phyloP scores from a whole-genome alignment of 805 yeast species.

The Ogataea minuta region DNA sequence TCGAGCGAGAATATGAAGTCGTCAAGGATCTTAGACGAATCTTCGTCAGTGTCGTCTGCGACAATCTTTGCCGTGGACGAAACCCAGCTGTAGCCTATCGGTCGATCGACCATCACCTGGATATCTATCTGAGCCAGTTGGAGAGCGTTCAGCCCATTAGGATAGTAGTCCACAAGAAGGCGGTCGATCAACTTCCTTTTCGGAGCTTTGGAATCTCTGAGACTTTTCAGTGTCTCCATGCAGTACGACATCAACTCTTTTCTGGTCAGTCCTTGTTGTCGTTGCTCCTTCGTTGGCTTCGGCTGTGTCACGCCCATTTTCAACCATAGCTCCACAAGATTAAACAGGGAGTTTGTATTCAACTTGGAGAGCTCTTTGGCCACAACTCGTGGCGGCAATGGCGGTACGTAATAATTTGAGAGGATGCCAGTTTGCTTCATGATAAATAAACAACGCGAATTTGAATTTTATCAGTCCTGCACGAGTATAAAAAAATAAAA shows the following conservation, averaged over 20 bases:
- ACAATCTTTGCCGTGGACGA: slow-evolving; percentile 44
- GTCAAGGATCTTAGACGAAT: slow-evolving; percentile 23
- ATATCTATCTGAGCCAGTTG: slow-evolving; percentile 74
- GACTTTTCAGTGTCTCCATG: slow-evolving; percentile 10
- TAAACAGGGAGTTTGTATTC: slow-evolving; percentile 30
- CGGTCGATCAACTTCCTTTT: slow-evolving; percentile 41
- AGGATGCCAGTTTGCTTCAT: slow-evolving; percentile 30
- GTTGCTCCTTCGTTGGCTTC: slow-evolving; percentile 20
- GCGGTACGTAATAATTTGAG: slow-evolving; percentile 36
- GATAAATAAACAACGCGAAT: slow-evolving; percentile 10
- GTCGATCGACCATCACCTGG: slow-evolving; percentile 59
- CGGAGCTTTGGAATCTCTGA: slow-evolving; percentile 17
- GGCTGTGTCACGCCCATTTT: slow-evolving; percentile 33
- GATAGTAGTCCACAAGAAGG: slow-evolving; percentile 51
- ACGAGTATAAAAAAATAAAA: background rate
- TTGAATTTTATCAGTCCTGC: background rate
- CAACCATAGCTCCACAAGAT: slow-evolving; percentile 34
- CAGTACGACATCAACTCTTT: slow-evolving; percentile 19
- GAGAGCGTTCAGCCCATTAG: slow-evolving; percentile 54
- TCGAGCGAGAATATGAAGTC: slow-evolving; percentile 40
- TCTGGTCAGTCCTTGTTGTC: slow-evolving; percentile 19
- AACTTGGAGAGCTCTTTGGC: slow-evolving; percentile 29
- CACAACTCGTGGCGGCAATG: slow-evolving; percentile 21
- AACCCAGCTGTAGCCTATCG: slow-evolving; percentile 46
- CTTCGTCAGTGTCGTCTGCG: slow-evolving; percentile 21